Conservation (phyloP, 2,329 filamentous ascomycete species). For the Camillea tinctor region DNA sequence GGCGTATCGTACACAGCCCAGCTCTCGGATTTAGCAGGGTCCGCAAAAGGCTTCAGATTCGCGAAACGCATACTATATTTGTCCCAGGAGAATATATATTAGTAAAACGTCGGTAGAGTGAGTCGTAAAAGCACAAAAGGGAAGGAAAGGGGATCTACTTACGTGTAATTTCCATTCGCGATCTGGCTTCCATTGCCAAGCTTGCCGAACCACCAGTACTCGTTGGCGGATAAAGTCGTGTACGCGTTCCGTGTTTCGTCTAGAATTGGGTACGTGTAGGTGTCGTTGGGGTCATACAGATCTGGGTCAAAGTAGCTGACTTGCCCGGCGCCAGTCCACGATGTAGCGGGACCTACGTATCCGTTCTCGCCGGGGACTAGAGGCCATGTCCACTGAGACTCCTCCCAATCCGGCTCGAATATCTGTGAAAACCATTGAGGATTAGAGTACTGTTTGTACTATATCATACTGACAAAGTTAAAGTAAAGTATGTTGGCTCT, state of each 20-base stretch:
- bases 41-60: conserved; percentile 16
- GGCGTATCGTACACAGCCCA: conserved; percentile 19
- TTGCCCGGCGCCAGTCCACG: conserved; percentile 16
- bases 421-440: conserved; percentile 19
- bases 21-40: conserved; percentile 11
- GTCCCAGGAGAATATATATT: background rate
- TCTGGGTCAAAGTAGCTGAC: conserved; percentile 19
- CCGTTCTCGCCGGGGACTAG: conserved; percentile 26
- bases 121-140: background rate
- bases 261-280: conserved; percentile 21
- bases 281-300: conserved; percentile 23
- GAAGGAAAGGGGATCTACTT: conserved; percentile 1
- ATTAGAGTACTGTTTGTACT: background rate
- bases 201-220: conserved; percentile 19
- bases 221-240: background rate
- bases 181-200: conserved; percentile 20
- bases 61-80: conserved; percentile 21
- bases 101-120: background rate
- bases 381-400: conserved; percentile 29
- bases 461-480: background rate
- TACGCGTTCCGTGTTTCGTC: conserved; percentile 17
- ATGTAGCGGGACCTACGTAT: conserved; percentile 28
- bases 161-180: conserved; percentile 19
- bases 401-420: conserved; percentile 25
- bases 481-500: background rate